Percentiles rank a stretch among this genome's conserved stretches.
These are phyloP conservation scores for Ganoderma lucidum DNA, from an alignment of 1,284 basidiomycete genomes.

Conservation along the genomic window DNA sequence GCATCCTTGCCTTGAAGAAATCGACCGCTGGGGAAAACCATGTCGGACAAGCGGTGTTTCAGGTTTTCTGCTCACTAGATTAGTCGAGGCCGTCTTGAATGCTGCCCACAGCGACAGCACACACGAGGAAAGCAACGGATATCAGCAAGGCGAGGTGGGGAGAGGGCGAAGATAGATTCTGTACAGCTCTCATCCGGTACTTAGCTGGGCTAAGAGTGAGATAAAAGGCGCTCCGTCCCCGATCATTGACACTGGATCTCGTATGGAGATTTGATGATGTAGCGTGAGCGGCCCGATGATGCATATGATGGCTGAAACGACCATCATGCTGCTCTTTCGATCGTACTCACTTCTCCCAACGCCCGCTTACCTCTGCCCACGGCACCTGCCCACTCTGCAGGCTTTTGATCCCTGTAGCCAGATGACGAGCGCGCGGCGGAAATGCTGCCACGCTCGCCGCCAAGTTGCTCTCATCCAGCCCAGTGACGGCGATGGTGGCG, in stretches of 20 bases:
- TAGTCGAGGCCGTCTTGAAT: background rate
- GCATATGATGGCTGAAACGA: background rate
- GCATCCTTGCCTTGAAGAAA: slow-evolving; percentile 13
- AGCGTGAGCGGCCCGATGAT: background rate
- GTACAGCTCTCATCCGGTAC: background rate
- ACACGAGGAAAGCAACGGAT: background rate
- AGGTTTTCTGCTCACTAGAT: background rate
- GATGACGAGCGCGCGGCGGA: background rate
- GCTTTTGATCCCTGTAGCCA: background rate
- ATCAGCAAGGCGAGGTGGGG: background rate
- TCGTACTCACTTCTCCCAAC: background rate
- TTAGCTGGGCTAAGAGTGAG: slow-evolving; percentile 2
- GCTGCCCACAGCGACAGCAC: background rate
- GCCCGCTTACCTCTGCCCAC: background rate
- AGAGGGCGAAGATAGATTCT: background rate
- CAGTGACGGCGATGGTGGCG: slow-evolving; percentile 4
- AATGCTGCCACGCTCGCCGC: background rate
- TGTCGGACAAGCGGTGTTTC: background rate
- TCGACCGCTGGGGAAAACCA: background rate
- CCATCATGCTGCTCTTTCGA: background rate
- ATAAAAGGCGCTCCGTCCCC: background rate
- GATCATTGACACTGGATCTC: slow-evolving; percentile 18
- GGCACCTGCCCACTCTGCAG: background rate
- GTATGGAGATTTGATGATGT: slow-evolving; percentile 17
- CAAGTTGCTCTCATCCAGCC: background rate